Base-by-base conservation (phyloP, 2,329 filamentous ascomycete species). In the Neofusicoccum cordaticola region DNA sequence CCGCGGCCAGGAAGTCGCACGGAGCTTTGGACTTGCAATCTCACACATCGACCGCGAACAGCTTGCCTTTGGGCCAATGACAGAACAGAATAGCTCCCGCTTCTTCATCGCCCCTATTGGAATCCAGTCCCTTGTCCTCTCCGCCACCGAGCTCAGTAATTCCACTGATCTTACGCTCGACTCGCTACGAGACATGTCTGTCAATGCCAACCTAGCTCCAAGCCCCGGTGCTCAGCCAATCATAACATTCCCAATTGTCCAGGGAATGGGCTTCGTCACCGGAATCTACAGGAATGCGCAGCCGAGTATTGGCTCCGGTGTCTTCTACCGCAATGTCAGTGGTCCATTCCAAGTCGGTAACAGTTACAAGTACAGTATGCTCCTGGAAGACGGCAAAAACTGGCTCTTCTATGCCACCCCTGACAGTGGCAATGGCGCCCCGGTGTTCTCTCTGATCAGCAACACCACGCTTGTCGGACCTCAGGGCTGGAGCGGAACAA, bases 191-290 rank as follows among this genome's bases (percentile, higher is more conserved):
- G 83, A 81, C 6, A 87, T 88, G 72, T 88, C 86, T 0, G 84
- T 82, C 2, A 87, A 91, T 69, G 87, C 91, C 45, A 89, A 91
- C 53, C 80, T 98, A 37, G 85, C 82, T 60, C 82, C 85, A 3
- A 80, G 82, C 37, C 2, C 17, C 5, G 53, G 53, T 9, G 22
- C 39, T 17, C 74, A 80, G 0, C 84, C 89, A 1, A 79, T 86
- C 0, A 84, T 98, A 50, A 88, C 86, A 0, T 90, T 96, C 67
- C 93, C 93, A 0, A 74, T 97, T 8, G 88, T 96, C 0, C 94
- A 98, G 73, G 95, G 95, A 17, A 95, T 96, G 87, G 91, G 88
- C 0, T 95, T 93, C 70, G 83, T 96, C 19, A 97, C 93, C 3
- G 93, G 84, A 0, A 76, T 91, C 34, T 98, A 94, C 77, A 84